Evolutionary conservation across 257 asterid genomes (phyloP).

Genomic region (Solanum dulcamara): DNA sequence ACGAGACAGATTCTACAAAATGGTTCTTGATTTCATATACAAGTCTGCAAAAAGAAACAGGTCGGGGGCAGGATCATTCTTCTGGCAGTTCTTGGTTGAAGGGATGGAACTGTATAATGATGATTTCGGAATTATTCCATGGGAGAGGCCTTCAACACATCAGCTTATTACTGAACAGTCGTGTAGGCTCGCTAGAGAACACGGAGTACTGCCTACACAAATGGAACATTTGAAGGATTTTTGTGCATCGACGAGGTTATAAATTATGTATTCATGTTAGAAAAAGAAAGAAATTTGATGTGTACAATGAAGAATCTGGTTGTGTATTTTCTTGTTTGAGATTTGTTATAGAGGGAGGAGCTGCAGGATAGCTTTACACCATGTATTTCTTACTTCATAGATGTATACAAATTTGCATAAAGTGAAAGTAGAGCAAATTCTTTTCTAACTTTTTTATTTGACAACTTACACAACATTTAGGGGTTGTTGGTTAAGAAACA

Average conservation of each 20-base stretch:
- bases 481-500: not conserved
- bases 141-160: constrained; percentile 57
- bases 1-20: constrained; percentile 58
- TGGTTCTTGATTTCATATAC: constrained; percentile 61
- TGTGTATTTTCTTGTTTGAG: not conserved
- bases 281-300: not conserved
- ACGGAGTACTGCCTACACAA: constrained; percentile 87
- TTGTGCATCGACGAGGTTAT: constrained; percentile 25
- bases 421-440: not conserved
- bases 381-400: not conserved
- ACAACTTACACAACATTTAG: too few relatives aligned
- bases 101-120: constrained; percentile 87
- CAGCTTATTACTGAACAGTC: constrained; percentile 72
- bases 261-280: not conserved
- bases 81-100: constrained; percentile 89
- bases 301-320: not conserved
- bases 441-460: not conserved
- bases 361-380: not conserved
- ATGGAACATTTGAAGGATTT: constrained; percentile 43
- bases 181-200: constrained; percentile 67
- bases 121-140: constrained; percentile 82
- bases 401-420: not conserved
- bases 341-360: not conserved
- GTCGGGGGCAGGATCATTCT: constrained; percentile 79
- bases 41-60: constrained; percentile 55